These are phyloP conservation scores for Dalbergia cultrata DNA, from an alignment of 306 rosid genomes.

Conservation along the genomic window DNA sequence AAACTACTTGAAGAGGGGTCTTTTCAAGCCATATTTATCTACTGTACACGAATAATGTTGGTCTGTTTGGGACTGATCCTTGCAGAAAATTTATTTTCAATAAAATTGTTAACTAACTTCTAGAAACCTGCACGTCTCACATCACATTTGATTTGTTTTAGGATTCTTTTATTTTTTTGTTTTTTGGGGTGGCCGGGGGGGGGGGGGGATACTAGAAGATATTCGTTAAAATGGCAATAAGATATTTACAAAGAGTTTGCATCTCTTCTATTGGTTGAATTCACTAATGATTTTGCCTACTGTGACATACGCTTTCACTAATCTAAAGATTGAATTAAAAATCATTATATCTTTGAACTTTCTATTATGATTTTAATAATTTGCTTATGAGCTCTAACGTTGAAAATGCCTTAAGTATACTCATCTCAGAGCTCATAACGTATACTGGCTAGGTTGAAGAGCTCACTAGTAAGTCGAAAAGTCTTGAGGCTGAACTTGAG, in stretches of 20 bases:
- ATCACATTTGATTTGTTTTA: conserved; percentile 10
- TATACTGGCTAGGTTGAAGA: conserved; percentile 73
- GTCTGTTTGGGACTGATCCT: conserved; percentile 25
- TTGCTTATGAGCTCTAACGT: conserved; percentile 26
- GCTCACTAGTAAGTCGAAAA: conserved; percentile 71
- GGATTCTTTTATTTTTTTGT: not conserved
- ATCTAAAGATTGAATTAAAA: conserved; percentile 19
- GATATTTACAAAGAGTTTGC: not conserved
- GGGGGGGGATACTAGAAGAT: not conserved
- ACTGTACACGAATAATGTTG: not conserved
- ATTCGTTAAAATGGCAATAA: not conserved
- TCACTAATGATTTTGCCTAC: not conserved
- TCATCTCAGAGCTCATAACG: conserved; percentile 28
- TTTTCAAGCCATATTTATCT: conserved; percentile 20
- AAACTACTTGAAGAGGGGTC: conserved; percentile 9
- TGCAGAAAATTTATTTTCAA: not conserved
- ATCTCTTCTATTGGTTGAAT: conserved; percentile 25
- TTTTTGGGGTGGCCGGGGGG: too few relatives aligned
- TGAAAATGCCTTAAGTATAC: conserved; percentile 41
- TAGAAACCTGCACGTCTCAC: not conserved
- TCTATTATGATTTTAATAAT: conserved; percentile 19
- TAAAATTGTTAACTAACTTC: conserved; percentile 31
- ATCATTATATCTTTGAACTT: conserved; percentile 23
- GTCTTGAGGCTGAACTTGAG: conserved; percentile 84
- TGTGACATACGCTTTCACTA: conserved; percentile 23